Conservation (phyloP, 306 rosid species). For the Phaseolus lunatus region DNA sequence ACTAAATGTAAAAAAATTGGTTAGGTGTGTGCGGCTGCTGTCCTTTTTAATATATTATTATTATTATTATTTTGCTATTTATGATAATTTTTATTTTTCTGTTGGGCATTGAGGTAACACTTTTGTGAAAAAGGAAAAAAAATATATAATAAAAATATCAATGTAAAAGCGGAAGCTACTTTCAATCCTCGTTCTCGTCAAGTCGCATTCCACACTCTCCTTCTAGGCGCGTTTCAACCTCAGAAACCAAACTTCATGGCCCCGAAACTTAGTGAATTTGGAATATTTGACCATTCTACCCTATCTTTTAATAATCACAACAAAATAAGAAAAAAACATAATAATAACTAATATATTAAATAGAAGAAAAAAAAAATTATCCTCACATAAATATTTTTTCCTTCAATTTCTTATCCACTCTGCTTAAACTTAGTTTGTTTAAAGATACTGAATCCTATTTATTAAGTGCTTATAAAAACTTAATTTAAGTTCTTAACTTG, state of each 20-base stretch:
- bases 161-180: neutral
- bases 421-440: too few relatives aligned
- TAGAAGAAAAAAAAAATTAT: too few relatives aligned
- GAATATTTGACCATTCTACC: neutral
- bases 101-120: constrained; percentile 55
- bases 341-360: too few relatives aligned
- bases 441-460: too few relatives aligned
- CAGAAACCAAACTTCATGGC: neutral
- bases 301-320: neutral
- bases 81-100: neutral
- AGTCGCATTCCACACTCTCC: neutral
- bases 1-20: neutral
- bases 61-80: neutral
- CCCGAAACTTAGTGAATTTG: neutral
- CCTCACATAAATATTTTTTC: too few relatives aligned
- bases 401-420: too few relatives aligned
- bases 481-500: too few relatives aligned
- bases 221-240: constrained; percentile 13
- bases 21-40: constrained; percentile 57
- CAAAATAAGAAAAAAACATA: too few relatives aligned
- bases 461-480: too few relatives aligned
- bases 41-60: neutral
- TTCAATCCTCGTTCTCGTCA: neutral
- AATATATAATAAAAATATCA: neutral
- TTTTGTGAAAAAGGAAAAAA: neutral